Conservation (phyloP, 768 basidiomycete genomes). For the Psilocybe sp. region DNA sequence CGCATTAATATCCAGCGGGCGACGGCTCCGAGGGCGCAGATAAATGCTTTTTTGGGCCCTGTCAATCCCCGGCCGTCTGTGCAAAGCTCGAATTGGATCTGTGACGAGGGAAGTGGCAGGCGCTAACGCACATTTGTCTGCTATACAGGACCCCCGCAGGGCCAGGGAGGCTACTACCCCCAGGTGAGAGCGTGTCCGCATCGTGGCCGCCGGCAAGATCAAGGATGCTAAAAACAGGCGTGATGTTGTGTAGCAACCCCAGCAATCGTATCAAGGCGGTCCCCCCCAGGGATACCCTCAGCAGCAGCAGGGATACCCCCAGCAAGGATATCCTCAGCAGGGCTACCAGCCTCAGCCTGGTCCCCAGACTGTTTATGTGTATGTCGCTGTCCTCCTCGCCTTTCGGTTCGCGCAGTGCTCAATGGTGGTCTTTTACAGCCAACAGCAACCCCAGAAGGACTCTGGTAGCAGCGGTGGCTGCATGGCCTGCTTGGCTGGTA, state of each 20-base stretch:
- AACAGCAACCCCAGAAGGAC: constrained; percentile 52
- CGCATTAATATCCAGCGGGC: constrained; percentile 1
- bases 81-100: neutral
- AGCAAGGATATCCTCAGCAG: constrained; percentile 42
- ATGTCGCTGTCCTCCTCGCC: constrained; percentile 31
- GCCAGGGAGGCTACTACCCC: constrained; percentile 72
- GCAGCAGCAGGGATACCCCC: constrained; percentile 37
- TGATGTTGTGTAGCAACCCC: constrained; percentile 52
- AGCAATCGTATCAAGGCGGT: constrained; percentile 61
- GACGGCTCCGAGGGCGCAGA: neutral
- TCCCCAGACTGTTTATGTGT: constrained; percentile 86
- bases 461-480: constrained; percentile 39
- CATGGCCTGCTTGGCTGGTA: constrained; percentile 64
- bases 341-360: constrained; percentile 41
- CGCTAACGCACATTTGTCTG: constrained; percentile 6
- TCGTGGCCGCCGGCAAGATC: neutral
- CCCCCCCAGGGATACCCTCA: constrained; percentile 37
- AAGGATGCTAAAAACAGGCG: neutral
- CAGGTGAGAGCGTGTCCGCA: constrained; percentile 28
- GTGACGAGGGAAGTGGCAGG: neutral
- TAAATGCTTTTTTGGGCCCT: neutral
- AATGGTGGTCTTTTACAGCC: constrained; percentile 20
- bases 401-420: neutral
- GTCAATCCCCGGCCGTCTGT: neutral
- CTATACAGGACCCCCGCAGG: constrained; percentile 46